Evolutionary conservation across 116 monocot genomes (phyloP), one percentile per base, ranked within the genome.

Genomic region (Cymodocea nodosa): DNA sequence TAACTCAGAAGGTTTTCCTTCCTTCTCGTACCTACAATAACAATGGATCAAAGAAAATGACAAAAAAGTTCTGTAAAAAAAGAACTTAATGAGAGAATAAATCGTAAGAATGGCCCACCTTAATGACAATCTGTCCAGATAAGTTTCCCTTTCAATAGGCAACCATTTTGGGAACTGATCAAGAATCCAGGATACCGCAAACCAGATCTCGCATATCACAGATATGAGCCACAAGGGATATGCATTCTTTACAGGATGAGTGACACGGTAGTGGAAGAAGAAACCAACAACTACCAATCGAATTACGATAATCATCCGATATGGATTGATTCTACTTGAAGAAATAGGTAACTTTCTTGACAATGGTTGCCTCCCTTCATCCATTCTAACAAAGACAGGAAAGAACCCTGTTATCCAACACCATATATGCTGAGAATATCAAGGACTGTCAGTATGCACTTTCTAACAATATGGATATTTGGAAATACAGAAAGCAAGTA

Each of bases 161-260:
- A 85, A 76, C 92, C 92, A 92, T 66, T 92, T 92, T 35, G 92
- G 92, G 52, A 92, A 87, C 60, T 92, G 92, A 81, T 92, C 92
- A n/a, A 92, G 87, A 79, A 87, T 87, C 92, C 92, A 92, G 23
- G 92, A 92, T 24, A 81, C 15, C 15, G 83, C 92, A 70, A 92
- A 87, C 87, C 87, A 87, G 23, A 87, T 83, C 68, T 92, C 92
- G 70, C 92, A 92, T 51, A 87, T 92, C 8, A 92, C 92, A 40
- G 92, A 92, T 57, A 81, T 70, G 51, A 93, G 93, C 93, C 93
- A 93, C 65, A 93, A 65, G 14, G 79, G 73, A 72, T 73, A 88
- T 52, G 93, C 89, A 72, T 93, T 85, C 62, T 67, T 62, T 65
- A 79, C 87, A 17, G 92, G 87, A 82, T 92, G 82, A 52, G 77